Evolutionary conservation across 1,284 basidiomycete genomes (phyloP), one percentile per base, ranked within the genome.

Genomic region (Ustilago nuda): DNA sequence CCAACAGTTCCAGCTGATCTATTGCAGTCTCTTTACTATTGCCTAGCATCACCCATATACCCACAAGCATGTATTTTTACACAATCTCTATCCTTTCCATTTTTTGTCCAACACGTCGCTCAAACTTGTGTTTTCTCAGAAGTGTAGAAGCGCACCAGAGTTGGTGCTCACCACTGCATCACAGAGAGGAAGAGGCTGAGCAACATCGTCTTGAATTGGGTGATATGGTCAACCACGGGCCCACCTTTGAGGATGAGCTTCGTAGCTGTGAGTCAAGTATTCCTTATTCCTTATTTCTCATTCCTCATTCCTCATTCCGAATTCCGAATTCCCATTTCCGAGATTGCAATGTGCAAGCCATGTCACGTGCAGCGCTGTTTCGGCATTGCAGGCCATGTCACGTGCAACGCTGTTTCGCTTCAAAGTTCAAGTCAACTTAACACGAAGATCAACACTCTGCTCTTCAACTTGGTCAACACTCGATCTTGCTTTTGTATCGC

Each of bases 11-110:
- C 3, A 27, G 13, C 19, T 19, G 53, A 19, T 41, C 23, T 4
- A 36, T 37, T 41, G 35, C 36, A 19, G 23, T 27, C 35, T 37
- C 23, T 13, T 39, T 23, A 3, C 13, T 23, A 15, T 23, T 23
- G 19, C n/a, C 12, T 13, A 27, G 36, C 52, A 19, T 59, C 13
- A 12, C 46, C 57, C 23, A 58, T 65, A 74, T 66, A 66, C 72
- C 65, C 62, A 13, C 63, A 71, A 71, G 36, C 46, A 13, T 74
- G 68, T 74, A 71, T 66, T 71, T 66, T 27, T 67, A 72, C 19
- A 60, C 64, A 72, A 58, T 72, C 60, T 46, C 32, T n/a, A 19
- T 15, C 7, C 1, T 54, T 32, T 23, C 33, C 23, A 41, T 36
- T 35, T 5, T 41, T 27, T 4, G 37, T 17, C 8, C 11, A 23